Conservation (phyloP, 768 basidiomycete species). For the Pisolithus orientalis region DNA sequence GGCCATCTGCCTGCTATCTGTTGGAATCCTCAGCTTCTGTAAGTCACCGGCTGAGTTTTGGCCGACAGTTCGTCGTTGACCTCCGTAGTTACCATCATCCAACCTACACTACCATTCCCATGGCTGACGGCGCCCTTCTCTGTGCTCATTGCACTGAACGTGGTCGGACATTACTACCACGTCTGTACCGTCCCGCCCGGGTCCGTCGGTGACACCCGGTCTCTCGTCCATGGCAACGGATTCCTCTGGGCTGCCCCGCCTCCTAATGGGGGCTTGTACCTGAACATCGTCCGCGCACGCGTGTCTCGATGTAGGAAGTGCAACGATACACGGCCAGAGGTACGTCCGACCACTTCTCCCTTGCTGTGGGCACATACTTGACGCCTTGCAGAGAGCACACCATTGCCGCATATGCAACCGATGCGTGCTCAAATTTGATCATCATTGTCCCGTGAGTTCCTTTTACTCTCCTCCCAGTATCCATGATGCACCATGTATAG, state of each 20-base stretch:
- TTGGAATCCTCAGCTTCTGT: constrained; percentile 80
- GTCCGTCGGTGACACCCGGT: constrained; percentile 57
- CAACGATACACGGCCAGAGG: constrained; percentile 68
- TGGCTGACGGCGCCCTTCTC: constrained; percentile 62
- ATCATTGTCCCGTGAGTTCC: constrained; percentile 79
- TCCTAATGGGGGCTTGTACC: constrained; percentile 26
- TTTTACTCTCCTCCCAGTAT: constrained; percentile 1
- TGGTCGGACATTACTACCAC: constrained; percentile 80
- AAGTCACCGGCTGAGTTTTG: constrained; percentile 25
- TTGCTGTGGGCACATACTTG: background rate
- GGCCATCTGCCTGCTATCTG: constrained; percentile 65
- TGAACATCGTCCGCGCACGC: constrained; percentile 48
- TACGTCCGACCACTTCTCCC: constrained; percentile 29
- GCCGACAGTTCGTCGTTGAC: background rate
- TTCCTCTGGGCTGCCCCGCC: constrained; percentile 52
- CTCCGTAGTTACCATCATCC: constrained; percentile 68
- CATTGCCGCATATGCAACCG: constrained; percentile 89
- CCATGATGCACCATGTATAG: constrained; percentile 17
- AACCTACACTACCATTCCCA: constrained; percentile 54
- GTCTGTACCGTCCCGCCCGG: constrained; percentile 79
- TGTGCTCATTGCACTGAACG: constrained; percentile 68
- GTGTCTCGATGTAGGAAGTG: constrained; percentile 66
- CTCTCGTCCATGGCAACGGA: constrained; percentile 28
- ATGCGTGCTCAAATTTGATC: constrained; percentile 87
- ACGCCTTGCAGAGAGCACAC: constrained; percentile 66